Evolutionary conservation across 768 basidiomycete species (phyloP), one percentile per base, ranked within the genome.

Genomic region (Cyathus striatus): DNA sequence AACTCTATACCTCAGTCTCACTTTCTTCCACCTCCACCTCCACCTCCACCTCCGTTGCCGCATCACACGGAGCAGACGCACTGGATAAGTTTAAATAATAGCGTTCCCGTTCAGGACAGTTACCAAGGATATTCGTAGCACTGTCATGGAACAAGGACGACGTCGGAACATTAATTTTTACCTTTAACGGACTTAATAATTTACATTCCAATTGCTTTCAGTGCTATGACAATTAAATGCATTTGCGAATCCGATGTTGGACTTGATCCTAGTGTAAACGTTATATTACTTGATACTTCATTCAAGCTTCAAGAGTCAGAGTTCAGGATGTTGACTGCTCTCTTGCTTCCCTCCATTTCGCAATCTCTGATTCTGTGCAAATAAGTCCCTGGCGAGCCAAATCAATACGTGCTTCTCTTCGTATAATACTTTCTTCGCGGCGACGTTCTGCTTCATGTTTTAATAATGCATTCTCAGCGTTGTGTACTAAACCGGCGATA

Each of bases 351-450:
- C 76, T 83, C 90, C 90, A 94, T 58, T 79, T 81, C 23, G 79
- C 70, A 23, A 93, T 92, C 48, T 86, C 89, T 6, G 85, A 79
- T 61, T 94, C 90, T 5, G 90, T 91, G 2, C 80, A 79, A 41
- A 93, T 75, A 34, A 86, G 66, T 20, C 90, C 90, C 46, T 78
- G 77, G 27, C 79, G 73, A 14, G 83, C 79, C 37, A 94, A 73
- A 43, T 89, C 88, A 24, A 83, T 67, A 32, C 85, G 72, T 7
- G 90, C 90, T 58, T 87, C 72, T 40, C 78, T 73, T 26, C 90
- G 79, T 27, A 92, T 63, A 12, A 70, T 63, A 48, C 83, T 79
- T 57, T 93, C 89, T 43, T 78, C 73, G 45, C 68, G 63, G 22
- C 90, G 78, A 50, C 83, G 70, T 36, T 71, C 63, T 34, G 71